phyloP scores from a whole-genome alignment of 1,139 yeast genomes.

The Geotrichum macrosporum region DNA sequence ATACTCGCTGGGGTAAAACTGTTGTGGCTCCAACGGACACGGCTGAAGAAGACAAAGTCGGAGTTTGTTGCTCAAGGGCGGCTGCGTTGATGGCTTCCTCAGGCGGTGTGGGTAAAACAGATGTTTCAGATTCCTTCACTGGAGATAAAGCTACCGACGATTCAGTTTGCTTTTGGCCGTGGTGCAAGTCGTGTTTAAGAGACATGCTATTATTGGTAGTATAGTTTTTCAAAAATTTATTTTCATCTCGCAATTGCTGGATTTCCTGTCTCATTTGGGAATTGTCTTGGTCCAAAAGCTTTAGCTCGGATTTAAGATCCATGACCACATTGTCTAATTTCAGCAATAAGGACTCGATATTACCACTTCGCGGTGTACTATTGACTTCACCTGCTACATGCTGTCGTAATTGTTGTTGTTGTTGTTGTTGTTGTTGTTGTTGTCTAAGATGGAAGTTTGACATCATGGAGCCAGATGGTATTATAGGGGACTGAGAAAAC shows the following conservation, averaged over 20 bases:
- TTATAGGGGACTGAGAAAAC: conserved; percentile 10
- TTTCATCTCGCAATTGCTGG: conserved; percentile 1
- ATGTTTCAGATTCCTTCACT: background rate
- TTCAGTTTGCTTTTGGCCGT: background rate
- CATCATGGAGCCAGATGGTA: conserved; percentile 1
- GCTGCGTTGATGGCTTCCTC: background rate
- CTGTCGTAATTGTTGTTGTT: background rate
- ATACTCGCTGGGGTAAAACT: background rate
- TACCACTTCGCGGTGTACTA: background rate
- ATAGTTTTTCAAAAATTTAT: background rate
- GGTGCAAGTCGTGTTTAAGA: background rate
- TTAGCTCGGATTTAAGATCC: conserved; percentile 13
- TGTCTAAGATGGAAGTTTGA: background rate
- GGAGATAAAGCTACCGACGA: background rate
- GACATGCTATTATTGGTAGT: background rate
- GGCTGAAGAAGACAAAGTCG: background rate
- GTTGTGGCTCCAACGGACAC: background rate
- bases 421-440: background rate
- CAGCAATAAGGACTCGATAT: background rate
- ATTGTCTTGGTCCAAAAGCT: conserved; percentile 10
- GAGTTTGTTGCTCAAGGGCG: background rate
- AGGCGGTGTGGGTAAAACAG: conserved; percentile 7
- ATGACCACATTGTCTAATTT: conserved; percentile 13
- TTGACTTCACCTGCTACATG: background rate
- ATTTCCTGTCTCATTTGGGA: conserved; percentile 1